phyloP scores from a whole-genome alignment of 2,329 filamentous ascomycete species.

The Aspergillus amoenus region DNA sequence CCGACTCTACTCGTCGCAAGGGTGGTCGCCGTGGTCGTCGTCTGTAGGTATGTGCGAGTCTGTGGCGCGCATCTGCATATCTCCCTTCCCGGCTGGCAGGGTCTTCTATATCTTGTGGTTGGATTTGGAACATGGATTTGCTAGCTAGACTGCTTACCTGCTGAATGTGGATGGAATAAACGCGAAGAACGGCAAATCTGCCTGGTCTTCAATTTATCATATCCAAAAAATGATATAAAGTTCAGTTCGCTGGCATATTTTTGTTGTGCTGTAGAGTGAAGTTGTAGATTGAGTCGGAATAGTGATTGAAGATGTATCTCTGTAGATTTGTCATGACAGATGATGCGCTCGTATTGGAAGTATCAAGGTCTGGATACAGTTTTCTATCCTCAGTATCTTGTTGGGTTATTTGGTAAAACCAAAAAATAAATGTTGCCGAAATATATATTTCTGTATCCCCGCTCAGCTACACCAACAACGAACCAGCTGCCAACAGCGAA shows the following conservation, averaged over 20 bases:
- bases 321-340: neutral
- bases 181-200: slow-evolving; percentile 53
- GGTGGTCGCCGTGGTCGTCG: slow-evolving; percentile 99
- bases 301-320: neutral
- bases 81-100: slow-evolving; percentile 21
- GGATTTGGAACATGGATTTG: neutral
- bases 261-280: neutral
- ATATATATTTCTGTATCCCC: too few relatives aligned
- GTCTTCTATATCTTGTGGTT: slow-evolving; percentile 30
- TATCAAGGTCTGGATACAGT: too few relatives aligned
- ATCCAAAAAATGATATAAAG: slow-evolving; percentile 26
- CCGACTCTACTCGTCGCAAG: slow-evolving; percentile 99
- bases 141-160: slow-evolving; percentile 33
- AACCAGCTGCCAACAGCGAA: too few relatives aligned
- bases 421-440: too few relatives aligned
- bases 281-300: neutral
- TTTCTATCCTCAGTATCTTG: too few relatives aligned
- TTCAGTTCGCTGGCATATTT: slow-evolving; percentile 1
- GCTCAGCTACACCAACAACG: too few relatives aligned
- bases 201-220: slow-evolving; percentile 52
- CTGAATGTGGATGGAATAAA: slow-evolving; percentile 50
- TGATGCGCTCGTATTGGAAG: too few relatives aligned
- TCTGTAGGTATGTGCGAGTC: slow-evolving; percentile 68
- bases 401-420: neutral
- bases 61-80: slow-evolving; percentile 1